Evolutionary conservation across 2,329 filamentous ascomycete species (phyloP).

Genomic region (Anisogramma anomala): DNA sequence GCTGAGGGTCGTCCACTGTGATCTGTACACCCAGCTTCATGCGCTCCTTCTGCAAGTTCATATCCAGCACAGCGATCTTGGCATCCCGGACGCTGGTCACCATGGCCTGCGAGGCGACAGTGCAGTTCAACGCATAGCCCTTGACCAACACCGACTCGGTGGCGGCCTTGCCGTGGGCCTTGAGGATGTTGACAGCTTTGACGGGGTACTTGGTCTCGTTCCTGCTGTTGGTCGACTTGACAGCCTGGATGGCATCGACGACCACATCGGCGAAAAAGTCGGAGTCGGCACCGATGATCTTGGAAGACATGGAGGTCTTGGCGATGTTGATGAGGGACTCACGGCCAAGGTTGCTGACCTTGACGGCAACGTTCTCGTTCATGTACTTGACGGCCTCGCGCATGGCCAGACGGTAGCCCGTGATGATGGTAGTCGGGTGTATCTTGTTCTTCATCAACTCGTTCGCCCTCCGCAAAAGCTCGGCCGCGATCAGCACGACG

Average conservation of each 20-base stretch:
- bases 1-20: slow-evolving; percentile 91
- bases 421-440: slow-evolving; percentile 98
- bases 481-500: slow-evolving; percentile 91
- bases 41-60: slow-evolving; percentile 96
- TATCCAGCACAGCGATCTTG: slow-evolving; percentile 93
- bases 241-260: slow-evolving; percentile 88
- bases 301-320: slow-evolving; percentile 98
- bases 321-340: slow-evolving; percentile 91
- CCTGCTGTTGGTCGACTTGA: slow-evolving; percentile 85
- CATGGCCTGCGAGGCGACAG: slow-evolving; percentile 97
- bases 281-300: slow-evolving; percentile 91
- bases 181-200: slow-evolving; percentile 97
- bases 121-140: slow-evolving; percentile 97
- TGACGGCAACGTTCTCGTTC: slow-evolving; percentile 95
- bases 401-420: slow-evolving; percentile 88
- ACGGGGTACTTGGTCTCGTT: slow-evolving; percentile 93
- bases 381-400: slow-evolving; percentile 97
- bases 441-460: slow-evolving; percentile 99
- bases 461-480: slow-evolving; percentile 86
- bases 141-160: slow-evolving; percentile 84
- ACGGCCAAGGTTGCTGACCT: slow-evolving; percentile 80
- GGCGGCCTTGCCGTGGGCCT: slow-evolving; percentile 90
- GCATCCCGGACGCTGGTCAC: slow-evolving; percentile 82
- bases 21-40: slow-evolving; percentile 99
- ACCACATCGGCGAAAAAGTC: slow-evolving; percentile 98